Base-by-base conservation (phyloP, 2,329 filamentous ascomycete genomes). In the Fusarium liriodendri region DNA sequence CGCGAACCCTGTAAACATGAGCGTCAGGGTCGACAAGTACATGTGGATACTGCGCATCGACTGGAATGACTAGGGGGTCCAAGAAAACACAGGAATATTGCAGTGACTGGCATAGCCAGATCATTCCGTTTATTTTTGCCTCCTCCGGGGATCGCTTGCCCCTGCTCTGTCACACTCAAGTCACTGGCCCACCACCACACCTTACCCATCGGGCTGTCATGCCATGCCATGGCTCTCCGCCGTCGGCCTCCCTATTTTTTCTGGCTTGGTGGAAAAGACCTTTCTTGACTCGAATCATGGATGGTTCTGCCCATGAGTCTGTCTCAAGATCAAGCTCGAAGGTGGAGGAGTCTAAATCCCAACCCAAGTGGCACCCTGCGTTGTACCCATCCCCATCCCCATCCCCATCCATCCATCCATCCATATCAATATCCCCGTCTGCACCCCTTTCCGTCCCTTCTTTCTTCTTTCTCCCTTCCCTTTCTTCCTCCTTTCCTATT, bases 401-500 rank as follows among this genome's bases (percentile, higher is more conserved):
- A 52, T 22, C 22, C 22, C 22, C 22, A 22, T 22, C 22, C 22
- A 22, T 22, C 22, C 22, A 22, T 52, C 67, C 65, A 62, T 67
- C 70, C 70, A 73, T 71, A 74, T 70, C 61, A 69, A 74, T 74
- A 74, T 72, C 71, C 72, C 72, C 62, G 62, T 72, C 54, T 72
- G 58, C 69, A 52, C 38, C 74, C 71, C 40, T 47, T 40, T 47
- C 61, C 69, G 37, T 72, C 71, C 71, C 69, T 75, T 67, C 68
- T 61, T 78, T 55, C 55, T 64, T 73, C 71, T 60, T 70, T 62
- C 63, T 72, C 59, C 73, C 70, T 70, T 66, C 65, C 69, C 47
- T 65, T 72, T 67, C 65, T 70, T 66, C 63, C 55, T 52, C 55
- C 37, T 61, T 54, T 62, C 59, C 42, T 37, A 45, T 63, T 55